Percentiles rank a stretch among this genome's conserved stretches.
phyloP scores from a whole-genome alignment of 352 stramenopile species.

The Globisporangium takayamanum region DNA sequence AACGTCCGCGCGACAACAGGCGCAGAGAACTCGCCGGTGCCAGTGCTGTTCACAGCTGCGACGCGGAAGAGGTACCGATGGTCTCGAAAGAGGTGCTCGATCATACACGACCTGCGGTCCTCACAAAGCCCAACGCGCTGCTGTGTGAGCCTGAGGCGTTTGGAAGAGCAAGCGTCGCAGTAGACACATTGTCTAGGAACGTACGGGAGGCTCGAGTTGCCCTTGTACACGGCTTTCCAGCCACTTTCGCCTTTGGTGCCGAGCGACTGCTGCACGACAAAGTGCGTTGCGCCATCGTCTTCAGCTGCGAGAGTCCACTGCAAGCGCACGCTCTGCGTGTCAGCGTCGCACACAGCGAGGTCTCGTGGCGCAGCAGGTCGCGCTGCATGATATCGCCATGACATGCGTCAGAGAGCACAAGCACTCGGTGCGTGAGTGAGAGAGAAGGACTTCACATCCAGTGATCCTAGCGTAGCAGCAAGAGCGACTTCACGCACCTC shows the following conservation, averaged over 20 bases:
- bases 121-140: background rate
- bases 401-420: no score
- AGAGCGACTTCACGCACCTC: conserved; percentile 12
- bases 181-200: background rate
- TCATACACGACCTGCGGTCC: conserved; percentile 5
- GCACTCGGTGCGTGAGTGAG: no score
- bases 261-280: conserved; percentile 21
- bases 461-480: no score
- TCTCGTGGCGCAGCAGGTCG: conserved; percentile 8
- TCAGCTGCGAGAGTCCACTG: conserved; percentile 1
- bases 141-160: background rate
- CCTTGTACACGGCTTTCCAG: conserved; percentile 23
- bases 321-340: conserved; percentile 4
- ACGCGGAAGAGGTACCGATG: conserved; percentile 26
- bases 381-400: conserved; percentile 3
- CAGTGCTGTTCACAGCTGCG: conserved; percentile 6
- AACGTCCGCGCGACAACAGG: conserved; percentile 7
- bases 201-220: conserved; percentile 11
- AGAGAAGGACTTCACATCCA: no score
- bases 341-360: conserved; percentile 1
- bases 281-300: conserved; percentile 5
- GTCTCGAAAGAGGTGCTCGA: conserved; percentile 14
- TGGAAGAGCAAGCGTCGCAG: background rate
- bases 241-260: conserved; percentile 9
- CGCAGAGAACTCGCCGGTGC: conserved; percentile 16